phyloP scores from a whole-genome alignment of 163 green algal species.

The Scenedesmus sp. region DNA sequence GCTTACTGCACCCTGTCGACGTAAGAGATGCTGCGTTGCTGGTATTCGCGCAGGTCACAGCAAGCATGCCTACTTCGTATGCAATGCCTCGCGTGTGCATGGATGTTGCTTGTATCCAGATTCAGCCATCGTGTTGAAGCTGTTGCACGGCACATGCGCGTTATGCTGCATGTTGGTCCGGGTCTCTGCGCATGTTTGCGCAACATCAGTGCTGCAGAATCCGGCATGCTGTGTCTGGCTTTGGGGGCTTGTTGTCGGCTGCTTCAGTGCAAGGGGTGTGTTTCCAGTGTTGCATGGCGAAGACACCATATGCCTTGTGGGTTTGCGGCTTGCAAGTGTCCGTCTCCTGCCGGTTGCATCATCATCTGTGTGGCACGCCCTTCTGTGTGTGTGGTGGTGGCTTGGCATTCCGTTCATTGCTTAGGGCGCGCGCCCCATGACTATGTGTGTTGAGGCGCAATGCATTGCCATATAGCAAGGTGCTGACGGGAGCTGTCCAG shows the following conservation, averaged over 20 bases:
- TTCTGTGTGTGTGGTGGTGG: not conserved
- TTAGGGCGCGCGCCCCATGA: not conserved
- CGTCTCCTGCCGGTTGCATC: not conserved
- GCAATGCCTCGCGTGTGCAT: too few relatives aligned
- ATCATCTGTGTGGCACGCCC: not conserved
- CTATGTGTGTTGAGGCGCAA: not conserved
- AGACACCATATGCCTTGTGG: not conserved
- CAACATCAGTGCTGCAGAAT: too few relatives aligned
- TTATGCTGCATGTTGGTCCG: too few relatives aligned
- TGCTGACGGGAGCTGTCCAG: not conserved
- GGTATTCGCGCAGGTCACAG: too few relatives aligned
- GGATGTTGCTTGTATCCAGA: too few relatives aligned
- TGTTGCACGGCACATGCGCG: too few relatives aligned
- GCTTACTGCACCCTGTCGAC: not conserved
- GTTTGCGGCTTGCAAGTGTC: not conserved
- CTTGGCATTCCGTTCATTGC: not conserved
- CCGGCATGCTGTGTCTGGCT: too few relatives aligned
- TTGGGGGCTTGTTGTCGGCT: not conserved
- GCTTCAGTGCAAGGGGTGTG: not conserved
- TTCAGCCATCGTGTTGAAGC: too few relatives aligned
- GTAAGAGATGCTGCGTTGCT: too few relatives aligned
- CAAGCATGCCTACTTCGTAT: too few relatives aligned
- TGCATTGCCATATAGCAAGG: not conserved
- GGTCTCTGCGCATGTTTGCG: too few relatives aligned
- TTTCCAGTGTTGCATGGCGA: not conserved